Evolutionary conservation across 179 eudicot genomes (phyloP), one percentile per base, ranked within the genome.

Genomic region (Nepenthes alata): DNA sequence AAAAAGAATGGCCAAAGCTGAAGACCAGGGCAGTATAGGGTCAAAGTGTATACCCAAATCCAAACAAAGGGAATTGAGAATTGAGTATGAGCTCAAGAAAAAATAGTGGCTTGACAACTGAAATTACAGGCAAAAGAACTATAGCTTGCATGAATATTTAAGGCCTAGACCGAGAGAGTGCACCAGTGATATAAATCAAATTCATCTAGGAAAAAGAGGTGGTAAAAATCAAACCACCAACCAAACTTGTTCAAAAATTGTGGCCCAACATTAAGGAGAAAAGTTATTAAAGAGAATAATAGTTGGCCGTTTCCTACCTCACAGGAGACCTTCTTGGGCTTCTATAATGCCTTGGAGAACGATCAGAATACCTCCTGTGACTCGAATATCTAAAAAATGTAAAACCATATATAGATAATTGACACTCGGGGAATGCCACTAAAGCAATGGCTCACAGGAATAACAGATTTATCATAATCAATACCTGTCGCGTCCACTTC

Each of bases 321-420:
- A 82, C 82, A 64, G 98, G 98, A 66, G 85, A 77, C 80, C 96
- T 90, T 64, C 78, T 81, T 37, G 96, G 91, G 70, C 86, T 86
- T 77, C 95, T 67, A 67, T 77, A 77, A 56, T 82, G 95, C 78
- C 95, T 80, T 12, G 93, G 96, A 34, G 97, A 85, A 39, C 74
- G 82, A 13, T 74, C 72, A 44, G 78, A 64, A 37, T 61, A 79
- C 47, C 98, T 83, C 75, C 95, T 80, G 73, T 79, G 79, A 65
- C 81, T 75, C 47, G 84, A 58, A 81, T 70, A 89, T 63, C 87
- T 81, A 64, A 35, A 25, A 62, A 74, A 48, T 37, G 57, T 59
- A 63, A 66, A 48, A 2, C 49, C 57, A 58, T 15, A 16, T 10
- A 37, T 14, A 39, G 36, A 44, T 34, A 54, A 38, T 45, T 38